Conservation (phyloP, 306 rosid genomes). For the Dalbergia oliveri region DNA sequence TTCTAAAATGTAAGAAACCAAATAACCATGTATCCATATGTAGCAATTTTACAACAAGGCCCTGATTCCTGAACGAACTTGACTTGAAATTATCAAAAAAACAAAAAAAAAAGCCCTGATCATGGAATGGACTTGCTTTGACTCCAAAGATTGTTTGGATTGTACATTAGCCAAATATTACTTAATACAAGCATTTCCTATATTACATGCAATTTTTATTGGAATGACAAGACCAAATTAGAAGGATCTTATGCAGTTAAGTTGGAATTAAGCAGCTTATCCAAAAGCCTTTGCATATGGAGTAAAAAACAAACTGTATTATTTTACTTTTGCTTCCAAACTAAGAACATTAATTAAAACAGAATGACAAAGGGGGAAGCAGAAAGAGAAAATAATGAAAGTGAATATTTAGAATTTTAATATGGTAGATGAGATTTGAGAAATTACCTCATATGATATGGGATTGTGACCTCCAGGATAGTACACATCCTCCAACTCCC, state of each 20-base stretch:
- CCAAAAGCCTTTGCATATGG: slow-evolving; percentile 6
- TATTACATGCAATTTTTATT: slow-evolving; percentile 8
- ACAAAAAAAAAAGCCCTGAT: neutral
- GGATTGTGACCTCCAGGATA: slow-evolving; percentile 84
- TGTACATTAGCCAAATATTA: slow-evolving; percentile 31
- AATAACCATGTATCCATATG: neutral
- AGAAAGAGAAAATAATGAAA: slow-evolving; percentile 33
- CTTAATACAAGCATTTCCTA: neutral
- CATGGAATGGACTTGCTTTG: slow-evolving; percentile 29
- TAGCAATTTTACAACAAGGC: neutral
- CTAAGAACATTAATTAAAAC: neutral
- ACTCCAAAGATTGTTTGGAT: slow-evolving; percentile 17
- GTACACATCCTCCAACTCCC: slow-evolving; percentile 82
- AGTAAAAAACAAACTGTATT: too few relatives aligned
- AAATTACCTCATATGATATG: slow-evolving; percentile 65
- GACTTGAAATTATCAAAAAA: neutral
- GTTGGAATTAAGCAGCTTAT: slow-evolving; percentile 37
- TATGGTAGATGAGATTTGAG: slow-evolving; percentile 27
- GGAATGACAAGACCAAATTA: slow-evolving; percentile 22
- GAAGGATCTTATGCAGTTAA: slow-evolving; percentile 21
- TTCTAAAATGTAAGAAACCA: slow-evolving; percentile 8
- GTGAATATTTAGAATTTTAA: slow-evolving; percentile 10
- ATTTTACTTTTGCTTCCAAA: slow-evolving; percentile 23
- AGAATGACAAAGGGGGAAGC: neutral
- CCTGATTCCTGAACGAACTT: slow-evolving; percentile 13